phyloP scores from a whole-genome alignment of 169 alveolate genomes.

The Plasmodium falciparum region DNA sequence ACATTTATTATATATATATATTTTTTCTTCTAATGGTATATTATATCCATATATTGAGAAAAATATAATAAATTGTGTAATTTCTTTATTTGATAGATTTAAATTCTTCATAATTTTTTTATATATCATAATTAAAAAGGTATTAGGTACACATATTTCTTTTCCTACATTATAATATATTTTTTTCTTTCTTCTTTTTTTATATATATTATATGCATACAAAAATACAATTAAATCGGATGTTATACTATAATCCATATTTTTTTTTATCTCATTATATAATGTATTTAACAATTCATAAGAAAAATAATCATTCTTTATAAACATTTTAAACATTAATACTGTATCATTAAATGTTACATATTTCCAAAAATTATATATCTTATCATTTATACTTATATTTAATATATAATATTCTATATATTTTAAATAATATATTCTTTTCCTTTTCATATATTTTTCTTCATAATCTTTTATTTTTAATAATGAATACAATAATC shows the following conservation, averaged over 20 bases:
- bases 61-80: conserved; percentile 16
- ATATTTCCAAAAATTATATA: conserved; percentile 43
- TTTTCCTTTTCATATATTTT: conserved; percentile 19
- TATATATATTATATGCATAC: conserved; percentile 43
- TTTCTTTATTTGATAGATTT: conserved; percentile 45
- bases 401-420: conserved; percentile 47
- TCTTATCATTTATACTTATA: conserved; percentile 4
- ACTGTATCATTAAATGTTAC: conserved; percentile 34
- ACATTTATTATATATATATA: conserved; percentile 18
- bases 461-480: conserved; percentile 31
- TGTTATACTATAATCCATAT: background rate
- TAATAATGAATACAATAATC: conserved; percentile 37
- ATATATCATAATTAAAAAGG: conserved; percentile 1
- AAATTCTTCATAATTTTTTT: conserved; percentile 12
- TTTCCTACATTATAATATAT: background rate
- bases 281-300: conserved; percentile 17
- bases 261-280: conserved; percentile 6
- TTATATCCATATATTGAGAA: conserved; percentile 15
- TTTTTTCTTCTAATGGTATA: conserved; percentile 14
- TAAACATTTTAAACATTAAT: conserved; percentile 35
- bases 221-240: conserved; percentile 42
- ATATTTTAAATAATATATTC: conserved; percentile 18
- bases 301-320: conserved; percentile 39
- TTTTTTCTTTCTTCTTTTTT: conserved; percentile 15
- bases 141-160: conserved; percentile 14